Base-by-base conservation (phyloP, 2,329 filamentous ascomycete species). In the Leptosphaerulina australis region DNA sequence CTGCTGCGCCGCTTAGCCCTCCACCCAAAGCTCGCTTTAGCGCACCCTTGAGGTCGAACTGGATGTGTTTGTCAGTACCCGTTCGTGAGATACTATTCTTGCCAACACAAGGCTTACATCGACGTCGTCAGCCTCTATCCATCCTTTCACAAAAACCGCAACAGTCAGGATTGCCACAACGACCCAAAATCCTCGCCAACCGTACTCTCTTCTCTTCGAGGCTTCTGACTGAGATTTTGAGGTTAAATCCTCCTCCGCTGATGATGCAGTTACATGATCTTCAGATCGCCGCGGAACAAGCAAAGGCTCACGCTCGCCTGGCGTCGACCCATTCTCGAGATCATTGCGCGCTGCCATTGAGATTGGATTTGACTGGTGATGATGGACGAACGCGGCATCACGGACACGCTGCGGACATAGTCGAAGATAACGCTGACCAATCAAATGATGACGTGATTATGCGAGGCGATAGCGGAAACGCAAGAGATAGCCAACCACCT, bases 21-120 rank as follows among this genome's bases (percentile, higher is more conserved):
- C 65, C 65, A 35, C 65, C 65, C 2, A 68, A 35, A 4, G 65
- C 65, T 1, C 63, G 55, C 31, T 66, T 67, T 25, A 66, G 34
- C 0, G 65, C 65, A 12, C 59, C 61, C 28, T 57, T 61, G 7
- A 68, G 58, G 44, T 68, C 63, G 21, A 68, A 68, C 62, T 65
- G 10, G 12, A 4, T 14, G 7, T 3, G 8, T 3, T 3, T 5
- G 10, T 51, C 24, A 45, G 36, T n/a, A 7, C 6, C 10, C 7
- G 6, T 21, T 7, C 8, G 11, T 4, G 2, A 14, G n/a, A 14
- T 11, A 2, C 2, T 10, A 14, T 10, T 38, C 8, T 34, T 46
- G 21, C 28, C 22, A 29, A 25, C 2, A 11, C 2, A 6, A 58
- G n/a, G n/a, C 60, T 43, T 36, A 65, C 62, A 22, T 68, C 56